Conservation (phyloP, 2,329 filamentous ascomycete species). For the Neofusicoccum sp. region DNA sequence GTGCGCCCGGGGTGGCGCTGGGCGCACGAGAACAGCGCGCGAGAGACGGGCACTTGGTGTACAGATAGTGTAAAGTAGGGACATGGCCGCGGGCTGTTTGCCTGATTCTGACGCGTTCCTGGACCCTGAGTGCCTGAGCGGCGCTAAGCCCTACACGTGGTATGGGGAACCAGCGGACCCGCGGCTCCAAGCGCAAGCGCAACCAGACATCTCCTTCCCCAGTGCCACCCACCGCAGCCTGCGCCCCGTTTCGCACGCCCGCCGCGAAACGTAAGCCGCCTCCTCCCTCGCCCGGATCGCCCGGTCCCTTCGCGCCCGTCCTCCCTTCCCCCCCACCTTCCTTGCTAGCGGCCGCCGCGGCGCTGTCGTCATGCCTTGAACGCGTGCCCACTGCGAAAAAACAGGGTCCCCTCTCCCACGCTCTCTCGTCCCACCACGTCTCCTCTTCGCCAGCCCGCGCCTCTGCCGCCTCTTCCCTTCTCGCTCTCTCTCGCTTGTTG, state of each 20-base stretch:
- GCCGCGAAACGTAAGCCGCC: neutral
- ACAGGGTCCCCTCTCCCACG: neutral
- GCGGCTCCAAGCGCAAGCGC: constrained; percentile 1
- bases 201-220: neutral
- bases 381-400: constrained; percentile 1
- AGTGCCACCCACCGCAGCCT: no score
- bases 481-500: neutral
- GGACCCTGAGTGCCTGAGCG: neutral
- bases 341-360: constrained; percentile 5
- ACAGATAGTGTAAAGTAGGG: no score
- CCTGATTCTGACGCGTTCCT: neutral
- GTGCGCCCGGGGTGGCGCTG: no score
- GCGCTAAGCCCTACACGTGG: constrained; percentile 13
- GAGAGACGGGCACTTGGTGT: no score
- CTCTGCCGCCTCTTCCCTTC: neutral
- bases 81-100: neutral
- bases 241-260: neutral
- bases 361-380: constrained; percentile 15
- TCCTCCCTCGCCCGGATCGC: neutral
- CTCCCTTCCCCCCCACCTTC: constrained; percentile 9
- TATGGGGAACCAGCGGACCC: neutral
- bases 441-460: neutral
- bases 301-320: neutral
- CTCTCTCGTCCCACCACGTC: neutral
- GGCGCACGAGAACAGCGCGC: no score